Evolutionary conservation across 148 eudicot species (phyloP), one percentile per base, ranked within the genome.

Genomic region (Amaranthus hypochondriacus): DNA sequence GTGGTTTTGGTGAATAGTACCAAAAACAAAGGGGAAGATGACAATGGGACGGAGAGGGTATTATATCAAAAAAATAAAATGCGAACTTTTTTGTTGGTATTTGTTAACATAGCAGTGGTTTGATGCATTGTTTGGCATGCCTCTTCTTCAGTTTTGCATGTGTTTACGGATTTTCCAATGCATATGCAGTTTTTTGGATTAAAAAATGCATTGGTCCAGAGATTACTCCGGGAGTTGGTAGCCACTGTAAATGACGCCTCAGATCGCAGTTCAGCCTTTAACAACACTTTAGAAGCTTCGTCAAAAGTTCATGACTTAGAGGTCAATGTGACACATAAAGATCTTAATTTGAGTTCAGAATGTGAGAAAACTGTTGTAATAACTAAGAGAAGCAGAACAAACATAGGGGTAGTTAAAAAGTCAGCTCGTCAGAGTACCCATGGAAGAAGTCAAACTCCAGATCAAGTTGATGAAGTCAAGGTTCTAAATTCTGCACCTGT

Each of bases 171-270:
- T 48, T 12, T 72, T 73, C 71, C 47, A 75, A 5, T 79, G 64
- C 73, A 44, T 52, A 6, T 88, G 88, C 90, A 95, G 99, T 85
- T 95, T 77, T 95, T 92, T 67, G 99, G 99, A 77, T 95, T 95
- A 80, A 92, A 85, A 83, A 95, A 92, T 78, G 80, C 87, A 64
- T 78, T 90, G 70, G 97, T 95, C 72, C 96, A 84, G 84, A 88
- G 99, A 79, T 82, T 95, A 80, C 83, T 95, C 18, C 78, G 99
- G 80, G 99, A 90, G 83, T 82, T 95, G 81, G 85, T 84, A 70
- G 82, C 92, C 77, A 85, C 83, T 77, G 62, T 81, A 66, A 81
- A 82, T 80, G 84, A 84, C 76, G 89, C 87, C 73, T 75, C 84
- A 49, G 87, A 82, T 59, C 86, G 66, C 56, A 80, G 78, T 76